Evolutionary conservation across 2,329 filamentous ascomycete genomes (phyloP), one percentile per base, ranked within the genome.

Genomic region (Sphaerulina vaccinii): DNA sequence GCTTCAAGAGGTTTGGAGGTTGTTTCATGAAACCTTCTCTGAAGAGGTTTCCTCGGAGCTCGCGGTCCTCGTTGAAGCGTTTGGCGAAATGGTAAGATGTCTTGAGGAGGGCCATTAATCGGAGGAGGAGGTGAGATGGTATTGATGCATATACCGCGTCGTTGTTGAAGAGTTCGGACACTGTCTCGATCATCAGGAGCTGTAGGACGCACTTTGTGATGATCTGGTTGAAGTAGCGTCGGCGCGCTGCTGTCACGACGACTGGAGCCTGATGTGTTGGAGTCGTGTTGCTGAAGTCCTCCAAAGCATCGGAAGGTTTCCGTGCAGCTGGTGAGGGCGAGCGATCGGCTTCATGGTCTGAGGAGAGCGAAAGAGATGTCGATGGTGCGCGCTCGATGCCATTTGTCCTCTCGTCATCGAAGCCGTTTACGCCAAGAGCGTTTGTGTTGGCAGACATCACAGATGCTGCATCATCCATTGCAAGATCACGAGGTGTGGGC

Each of bases 21-120:
- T 99, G 93, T 73, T 95, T 96, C 93, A 99, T 99, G 78, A 99
- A 99, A 0, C 95, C 93, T 70, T 99, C 93, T 44, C 90, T 81
- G 90, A 95, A 99, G 15, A 99, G 79, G 15, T 89, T 84, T 80
- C 95, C 95, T 39, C 93, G 85, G 32, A 99, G 78, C 61, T 97
- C 93, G 72, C 96, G 95, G 73, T 99, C 91, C 58, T 90, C 90
- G 70, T 99, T 99, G 79, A 99, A 99, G 63, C 87, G 88, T 66
- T 95, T 91, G 38, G 95, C 93, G 62, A 99, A 99, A 54, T 95
- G 84, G 73, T 96, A 99, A 22, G 87, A 93, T 68, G 95, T 93
- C 74, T 99, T 99, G 23, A 99, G 79, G 1, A 99, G 79, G 1
- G 82, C 83, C 95, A 99, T 99, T 11, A 99, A 79, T 2, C 91